A percentile compares a stretch with the other conserved stretches of the same genome.
These are phyloP conservation scores for Pseudovirgaria hyperparasitica DNA, from an alignment of 2,329 filamentous ascomycete species.

Conservation along the genomic window DNA sequence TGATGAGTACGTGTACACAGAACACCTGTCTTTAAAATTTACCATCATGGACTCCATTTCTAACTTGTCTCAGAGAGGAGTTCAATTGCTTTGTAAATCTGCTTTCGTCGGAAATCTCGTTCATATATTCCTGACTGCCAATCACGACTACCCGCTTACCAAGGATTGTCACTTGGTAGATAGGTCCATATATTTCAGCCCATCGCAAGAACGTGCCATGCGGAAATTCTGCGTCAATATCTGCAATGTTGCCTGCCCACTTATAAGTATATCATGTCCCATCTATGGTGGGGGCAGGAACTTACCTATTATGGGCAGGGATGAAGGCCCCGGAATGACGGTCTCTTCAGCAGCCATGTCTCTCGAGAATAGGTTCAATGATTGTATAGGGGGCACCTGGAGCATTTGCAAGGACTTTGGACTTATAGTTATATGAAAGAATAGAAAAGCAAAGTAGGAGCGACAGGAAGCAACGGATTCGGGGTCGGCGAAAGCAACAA, in stretches of 20 bases:
- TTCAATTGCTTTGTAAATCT: constrained; percentile 20
- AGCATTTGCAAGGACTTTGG: too few species aligned
- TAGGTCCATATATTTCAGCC: constrained; percentile 47
- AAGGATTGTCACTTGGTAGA: constrained; percentile 19
- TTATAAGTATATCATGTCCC: too few species aligned
- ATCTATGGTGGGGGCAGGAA: too few species aligned
- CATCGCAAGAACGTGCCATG: constrained; percentile 42
- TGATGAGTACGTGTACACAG: neutral
- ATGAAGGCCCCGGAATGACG: constrained; percentile 49
- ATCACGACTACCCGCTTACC: constrained; percentile 17
- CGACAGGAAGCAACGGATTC: too few species aligned
- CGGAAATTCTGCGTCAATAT: constrained; percentile 48
- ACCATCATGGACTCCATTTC: constrained; percentile 21
- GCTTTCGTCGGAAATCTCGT: constrained; percentile 27
- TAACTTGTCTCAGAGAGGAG: constrained; percentile 17
- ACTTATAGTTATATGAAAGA: too few species aligned
- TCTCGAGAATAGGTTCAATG: too few species aligned
- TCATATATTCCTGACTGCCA: constrained; percentile 20
- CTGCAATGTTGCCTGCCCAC: constrained; percentile 53
- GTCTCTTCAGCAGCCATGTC: constrained; percentile 1
- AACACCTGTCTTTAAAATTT: neutral
- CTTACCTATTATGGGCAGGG: constrained; percentile 50
- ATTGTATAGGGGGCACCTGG: too few species aligned
- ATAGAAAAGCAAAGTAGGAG: too few species aligned
- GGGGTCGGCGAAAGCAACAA: too few species aligned